Base-by-base conservation (phyloP, 179 eudicot species). In the Actinidia arguta region DNA sequence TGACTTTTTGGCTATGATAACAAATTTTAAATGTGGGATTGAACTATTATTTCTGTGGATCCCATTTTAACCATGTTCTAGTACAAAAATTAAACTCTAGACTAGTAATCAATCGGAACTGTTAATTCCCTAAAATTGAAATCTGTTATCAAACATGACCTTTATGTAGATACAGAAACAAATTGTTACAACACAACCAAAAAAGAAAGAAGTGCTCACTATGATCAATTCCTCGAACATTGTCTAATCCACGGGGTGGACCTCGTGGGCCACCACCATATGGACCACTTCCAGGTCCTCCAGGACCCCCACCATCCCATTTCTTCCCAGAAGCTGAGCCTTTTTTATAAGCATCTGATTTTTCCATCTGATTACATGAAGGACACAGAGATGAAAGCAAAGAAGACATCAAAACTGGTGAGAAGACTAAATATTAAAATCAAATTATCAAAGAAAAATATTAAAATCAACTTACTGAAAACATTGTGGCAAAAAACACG, bases 221-320 rank as follows among this genome's bases (percentile, higher is more conserved):
- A 83, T 96, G 99, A 81, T 93, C 97, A 22, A 95, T 75, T 76
- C 98, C 99, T 61, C 98, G 91, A 74, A 96, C 98, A 72, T 96
- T 94, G 85, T 93, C 95, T 80, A 96, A 48, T 31, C 98, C 97
- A 81, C 99, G 94, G 58, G 97, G 98, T 39, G 94, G 96, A 51
- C 99, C 92, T 52, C 92, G 93, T 63, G 97, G 98, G 80, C 98
- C 99, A 59, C 99, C 96, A 48, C 98, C 97, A 86, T 89, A 90
- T 61, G 94, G 94, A 50, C 94, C 93, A 12, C 93, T 83, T 79
- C 93, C 92, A 54, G 92, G 92, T 39, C 92, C 93, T 22, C 90
- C 88, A 18, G 90, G 88, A 78, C 94, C 91, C 67, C 99, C 99
- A 80, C 94, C 98, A 62, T 90, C 98, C 99, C 99, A 95, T 88